Evolutionary conservation across 495 filamentous ascomycete species (phyloP), one percentile per base, ranked within the genome.

Genomic region (Trichoderma reesei): DNA sequence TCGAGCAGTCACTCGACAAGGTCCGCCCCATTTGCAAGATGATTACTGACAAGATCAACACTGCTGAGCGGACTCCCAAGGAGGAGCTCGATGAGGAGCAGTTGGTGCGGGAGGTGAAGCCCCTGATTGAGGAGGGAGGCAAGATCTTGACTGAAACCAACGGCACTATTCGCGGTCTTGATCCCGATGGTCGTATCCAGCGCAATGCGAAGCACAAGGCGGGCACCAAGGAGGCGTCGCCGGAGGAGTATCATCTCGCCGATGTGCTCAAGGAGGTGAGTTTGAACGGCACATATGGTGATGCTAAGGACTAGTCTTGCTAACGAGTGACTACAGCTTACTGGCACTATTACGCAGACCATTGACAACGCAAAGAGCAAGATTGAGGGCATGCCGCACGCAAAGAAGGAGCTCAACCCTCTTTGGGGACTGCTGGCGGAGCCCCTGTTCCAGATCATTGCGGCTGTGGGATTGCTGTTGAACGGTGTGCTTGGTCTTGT

Each of bases 71-170:
- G 64, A 92, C 88, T 8, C 86, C 89, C n/a, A 88, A 90, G 72
- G 91, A 96, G 9, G 90, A 96, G 68, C 85, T 95, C 20, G 91
- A 97, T 72, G 92, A 97, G 70, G 91, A 96, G 68, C 81, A 88
- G 66, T 83, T 97, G 14, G 92, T 97, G 69, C 80, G 90, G 69
- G 80, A 90, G 60, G 89, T 96, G 69, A 90, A 88, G 68, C 92
- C 92, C 0, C 77, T 96, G 18, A 86, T 97, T 69, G 91, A 97
- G 70, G 87, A 96, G 72, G 92, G 85, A 41, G 84, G 83, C 64
- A 83, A 83, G 65, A 91, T 94, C 72, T 84, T 97, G 2, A 83
- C 86, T 66, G 92, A 97, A 72, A 90, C 89, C 76, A 92, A 96
- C 73, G 92, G 92, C 66, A 81, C 89, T 18, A 93, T 97, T 72